Conservation (phyloP, 805 yeast species). For the Torulaspora gathmanii region DNA sequence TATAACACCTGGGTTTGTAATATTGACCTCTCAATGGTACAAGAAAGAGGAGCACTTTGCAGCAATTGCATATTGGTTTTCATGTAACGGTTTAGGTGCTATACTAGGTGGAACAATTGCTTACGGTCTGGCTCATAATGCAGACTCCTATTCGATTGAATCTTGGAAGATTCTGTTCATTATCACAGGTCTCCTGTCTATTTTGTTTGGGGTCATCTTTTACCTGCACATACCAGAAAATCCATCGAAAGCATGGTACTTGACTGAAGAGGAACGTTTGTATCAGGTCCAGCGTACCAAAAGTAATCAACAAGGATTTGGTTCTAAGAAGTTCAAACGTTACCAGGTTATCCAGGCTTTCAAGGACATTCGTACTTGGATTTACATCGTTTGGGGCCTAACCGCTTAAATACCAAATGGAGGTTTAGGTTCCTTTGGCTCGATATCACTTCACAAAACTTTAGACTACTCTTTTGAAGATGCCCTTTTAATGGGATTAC, state of each 20-base stretch:
- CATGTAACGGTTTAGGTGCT: slow-evolving; percentile 6
- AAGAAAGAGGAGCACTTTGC: slow-evolving; percentile 8
- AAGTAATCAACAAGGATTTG: slow-evolving; percentile 53
- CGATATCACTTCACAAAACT: slow-evolving; percentile 40
- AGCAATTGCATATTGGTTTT: slow-evolving; percentile 8
- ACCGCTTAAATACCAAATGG: slow-evolving; percentile 49
- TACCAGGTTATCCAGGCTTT: slow-evolving; percentile 50
- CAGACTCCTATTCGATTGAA: slow-evolving; percentile 4
- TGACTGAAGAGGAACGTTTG: slow-evolving; percentile 42
- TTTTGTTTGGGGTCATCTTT: slow-evolving; percentile 8
- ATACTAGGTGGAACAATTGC: slow-evolving; percentile 7
- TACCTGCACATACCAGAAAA: slow-evolving; percentile 50
- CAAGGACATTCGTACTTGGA: slow-evolving; percentile 46
- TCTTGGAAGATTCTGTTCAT: slow-evolving; percentile 8
- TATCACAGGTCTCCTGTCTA: slow-evolving; percentile 7
- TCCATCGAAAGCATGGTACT: slow-evolving; percentile 50
- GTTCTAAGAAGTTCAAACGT: slow-evolving; percentile 49
- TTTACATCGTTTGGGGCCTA: slow-evolving; percentile 41
- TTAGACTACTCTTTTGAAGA: slow-evolving; percentile 41
- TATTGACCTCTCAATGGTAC: slow-evolving; percentile 9
- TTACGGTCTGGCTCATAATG: slow-evolving; percentile 7
- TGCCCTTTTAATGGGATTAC: slow-evolving; percentile 43
- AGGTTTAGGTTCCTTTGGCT: slow-evolving; percentile 47
- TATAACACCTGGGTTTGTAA: slow-evolving; percentile 9
- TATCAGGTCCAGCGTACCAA: slow-evolving; percentile 50